Base-by-base conservation (phyloP, 2,329 filamentous ascomycete genomes). In the Fusarium armeniacum region DNA sequence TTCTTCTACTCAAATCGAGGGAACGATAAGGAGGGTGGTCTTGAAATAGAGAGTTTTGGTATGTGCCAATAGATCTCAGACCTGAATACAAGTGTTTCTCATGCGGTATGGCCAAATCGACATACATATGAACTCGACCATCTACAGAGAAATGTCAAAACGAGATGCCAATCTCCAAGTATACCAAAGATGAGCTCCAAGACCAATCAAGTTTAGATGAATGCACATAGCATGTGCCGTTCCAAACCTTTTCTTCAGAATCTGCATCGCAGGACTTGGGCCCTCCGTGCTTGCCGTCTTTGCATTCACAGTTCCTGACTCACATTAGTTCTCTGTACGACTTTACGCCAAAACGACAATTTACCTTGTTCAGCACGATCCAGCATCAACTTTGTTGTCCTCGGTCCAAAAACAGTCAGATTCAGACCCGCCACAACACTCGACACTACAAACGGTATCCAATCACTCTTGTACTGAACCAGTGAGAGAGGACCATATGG, bases 181-280 rank as follows among this genome's bases (percentile, higher is more conserved):
- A 44, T 74, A 76, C 68, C 77, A 80, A 52, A 80, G 55, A 22
- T 69, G 70, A 45, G 72, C 73, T 5, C 72, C 75, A 5, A 83
- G 74, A 0, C 77, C 74, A 13, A 82, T 65, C 28, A 83, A 62
- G 53, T 83, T 83, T 11, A 83, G 60, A 36, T 83, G 81, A 51
- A 83, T 82, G 55, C 78, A 80, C 79, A 82, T 83, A 22, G 81
- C 80, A 57, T 83, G 81, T 9, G 74, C 76, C 2, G 70, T 73
- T 0, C 71, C 76, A 33, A 83, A 83, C 1, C 61, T 63, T 61
- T 67, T 78, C 18, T 77, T 79, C 5, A 75, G 16, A 16, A 50
- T 47, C 1, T 47, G 55, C 64, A 69, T 73, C 13, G 58, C 65
- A 2, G 61, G 35, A n/a, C 52, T 73, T 1, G 64, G 67, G 2